Conservation (phyloP, 1,139 yeast species). For the Insectozyma bohioensis region DNA sequence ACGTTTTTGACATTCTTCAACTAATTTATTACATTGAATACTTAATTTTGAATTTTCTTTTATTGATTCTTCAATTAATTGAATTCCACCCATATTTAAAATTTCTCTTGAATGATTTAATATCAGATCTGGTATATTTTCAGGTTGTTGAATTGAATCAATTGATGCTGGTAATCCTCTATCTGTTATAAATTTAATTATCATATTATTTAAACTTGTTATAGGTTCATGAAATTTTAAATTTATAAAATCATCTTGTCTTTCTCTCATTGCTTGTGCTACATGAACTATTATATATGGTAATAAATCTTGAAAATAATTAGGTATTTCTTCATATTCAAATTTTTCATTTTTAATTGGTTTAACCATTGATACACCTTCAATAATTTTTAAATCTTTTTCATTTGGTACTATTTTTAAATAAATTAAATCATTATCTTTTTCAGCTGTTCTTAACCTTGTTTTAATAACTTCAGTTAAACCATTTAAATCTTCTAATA, state of each 20-base stretch:
- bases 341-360: slow-evolving; percentile 36
- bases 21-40: slow-evolving; percentile 35
- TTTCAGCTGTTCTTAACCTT: slow-evolving; percentile 57
- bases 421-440: slow-evolving; percentile 81
- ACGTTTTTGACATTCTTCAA: slow-evolving; percentile 46
- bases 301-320: slow-evolving; percentile 51
- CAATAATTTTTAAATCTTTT: slow-evolving; percentile 41
- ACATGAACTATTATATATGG: slow-evolving; percentile 70
- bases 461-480: slow-evolving; percentile 44
- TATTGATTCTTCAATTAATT: slow-evolving; percentile 41
- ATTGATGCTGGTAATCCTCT: slow-evolving; percentile 60
- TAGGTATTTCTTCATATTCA: not conserved
- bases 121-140: slow-evolving; percentile 59
- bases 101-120: slow-evolving; percentile 56
- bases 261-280: slow-evolving; percentile 66
- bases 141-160: slow-evolving; percentile 64
- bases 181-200: slow-evolving; percentile 45
- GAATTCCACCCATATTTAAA: slow-evolving; percentile 53
- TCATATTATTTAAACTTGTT: slow-evolving; percentile 45
- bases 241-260: slow-evolving; percentile 58
- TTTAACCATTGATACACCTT: slow-evolving; percentile 58
- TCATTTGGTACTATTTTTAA: slow-evolving; percentile 59
- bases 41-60: slow-evolving; percentile 47
- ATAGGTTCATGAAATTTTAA: slow-evolving; percentile 54
- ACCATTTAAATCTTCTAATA: slow-evolving; percentile 50